Evolutionary conservation across 2,329 filamentous ascomycete species (phyloP).

Genomic region (Pseudogymnoascus sp.): DNA sequence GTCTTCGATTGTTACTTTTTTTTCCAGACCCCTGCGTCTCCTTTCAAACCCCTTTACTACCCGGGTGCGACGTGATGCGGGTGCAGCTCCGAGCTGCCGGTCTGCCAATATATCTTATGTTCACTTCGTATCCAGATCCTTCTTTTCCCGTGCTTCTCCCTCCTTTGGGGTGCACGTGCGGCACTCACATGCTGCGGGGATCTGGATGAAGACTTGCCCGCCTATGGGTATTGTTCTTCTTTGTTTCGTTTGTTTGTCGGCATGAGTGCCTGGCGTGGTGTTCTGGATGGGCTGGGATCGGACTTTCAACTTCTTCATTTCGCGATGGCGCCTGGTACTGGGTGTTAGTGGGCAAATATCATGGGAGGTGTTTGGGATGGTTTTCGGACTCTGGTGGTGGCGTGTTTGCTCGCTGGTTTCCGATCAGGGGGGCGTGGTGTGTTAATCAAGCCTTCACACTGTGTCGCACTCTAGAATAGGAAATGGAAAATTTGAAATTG

Average conservation of each 20-base stretch:
- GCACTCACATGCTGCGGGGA: neutral
- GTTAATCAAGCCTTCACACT: neutral
- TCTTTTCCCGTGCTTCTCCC: neutral
- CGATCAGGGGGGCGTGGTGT: neutral
- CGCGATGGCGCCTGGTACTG: neutral
- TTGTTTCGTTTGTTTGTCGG: neutral
- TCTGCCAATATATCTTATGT: neutral
- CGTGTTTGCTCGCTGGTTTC: neutral
- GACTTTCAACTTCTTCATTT: neutral
- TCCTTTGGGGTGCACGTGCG: neutral
- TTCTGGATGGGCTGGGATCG: neutral
- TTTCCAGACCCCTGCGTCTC: neutral
- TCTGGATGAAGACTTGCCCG: neutral
- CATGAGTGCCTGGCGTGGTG: neutral
- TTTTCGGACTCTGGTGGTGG: neutral
- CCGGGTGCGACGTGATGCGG: neutral
- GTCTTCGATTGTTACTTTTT: neutral
- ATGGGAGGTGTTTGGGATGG: neutral
- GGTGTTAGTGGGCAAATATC: neutral
- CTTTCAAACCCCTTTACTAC: neutral
- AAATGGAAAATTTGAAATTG: neutral
- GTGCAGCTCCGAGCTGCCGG: neutral
- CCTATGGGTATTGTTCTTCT: neutral
- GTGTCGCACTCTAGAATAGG: neutral
- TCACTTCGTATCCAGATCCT: neutral